Evolutionary conservation across 257 asterid species (phyloP), one percentile per base, ranked within the genome.

Genomic region (Jasminum sambac): DNA sequence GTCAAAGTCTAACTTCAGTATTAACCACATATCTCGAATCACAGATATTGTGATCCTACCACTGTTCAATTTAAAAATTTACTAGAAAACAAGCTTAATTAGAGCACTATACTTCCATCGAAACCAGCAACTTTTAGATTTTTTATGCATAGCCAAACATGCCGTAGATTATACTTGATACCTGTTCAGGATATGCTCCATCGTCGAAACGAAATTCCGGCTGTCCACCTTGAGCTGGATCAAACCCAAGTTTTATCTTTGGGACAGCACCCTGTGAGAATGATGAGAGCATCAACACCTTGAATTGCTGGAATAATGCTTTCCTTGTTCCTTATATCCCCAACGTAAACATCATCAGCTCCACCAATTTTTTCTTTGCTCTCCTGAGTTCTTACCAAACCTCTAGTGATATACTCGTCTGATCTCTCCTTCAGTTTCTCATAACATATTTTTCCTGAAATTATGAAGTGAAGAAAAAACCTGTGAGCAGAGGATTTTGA

Each of bases 201-300:
- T 95, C 98, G 69, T 91, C 99, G 38, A 84, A 95, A 74, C 84
- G 85, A 78, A 95, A 91, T 58, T 95, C 98, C 0, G 98, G 99
- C 69, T 93, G 77, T 73, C 91, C 96, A 50, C 99, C 97, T 83
- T 81, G 57, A 70, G 89, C 52, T 1, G 96, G 95, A 73, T 89
- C 97, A 61, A 85, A 91, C 30, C 95, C 99, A 0, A 98, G 98
- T 70, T 91, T 89, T 84, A 91, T 89, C 81, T 87, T 91, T 19
- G 98, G 99, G 70, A 91, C 96, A 24, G 94, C 98, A 73, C 99
- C 99, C 89, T 0, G 99, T 89, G 75, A 95, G 90, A 72, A 95
- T 91, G 40, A 95, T 80, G 26, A 95, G 96, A 72, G 91, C 87
- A 77, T 95, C 94, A 6, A 85, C 70, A 26, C 95, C 98, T 67